phyloP scores from a whole-genome alignment of 108 stramenopile genomes.

The Skeletonema marinoi region DNA sequence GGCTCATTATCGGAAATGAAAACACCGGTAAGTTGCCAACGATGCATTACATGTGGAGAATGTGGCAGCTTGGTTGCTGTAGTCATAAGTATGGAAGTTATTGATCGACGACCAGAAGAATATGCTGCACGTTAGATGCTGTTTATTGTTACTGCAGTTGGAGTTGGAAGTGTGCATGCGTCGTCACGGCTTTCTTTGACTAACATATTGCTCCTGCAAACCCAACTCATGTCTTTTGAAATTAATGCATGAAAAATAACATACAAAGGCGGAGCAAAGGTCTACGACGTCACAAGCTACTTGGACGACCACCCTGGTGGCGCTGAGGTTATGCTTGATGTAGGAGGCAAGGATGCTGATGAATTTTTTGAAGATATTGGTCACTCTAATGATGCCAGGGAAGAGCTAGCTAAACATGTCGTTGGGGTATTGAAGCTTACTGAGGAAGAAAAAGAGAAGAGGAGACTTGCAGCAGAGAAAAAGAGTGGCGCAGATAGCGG shows the following conservation, averaged over 20 bases:
- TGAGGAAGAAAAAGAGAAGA: slow-evolving; percentile 66
- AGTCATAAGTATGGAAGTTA: background rate
- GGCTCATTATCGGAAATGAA: slow-evolving; percentile 94
- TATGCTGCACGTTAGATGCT: background rate
- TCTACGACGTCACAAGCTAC: slow-evolving; percentile 97
- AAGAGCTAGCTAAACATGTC: slow-evolving; percentile 81
- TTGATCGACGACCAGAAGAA: background rate
- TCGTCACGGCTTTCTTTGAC: background rate
- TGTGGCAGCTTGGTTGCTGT: background rate
- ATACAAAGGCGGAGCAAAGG: slow-evolving; percentile 89
- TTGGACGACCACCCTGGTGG: slow-evolving; percentile 98
- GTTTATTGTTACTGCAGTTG: background rate
- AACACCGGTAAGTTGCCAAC: slow-evolving; percentile 75
- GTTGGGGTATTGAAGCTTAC: slow-evolving; percentile 80
- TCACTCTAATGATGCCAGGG: slow-evolving; percentile 92
- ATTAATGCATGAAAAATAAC: background rate
- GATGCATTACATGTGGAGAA: background rate
- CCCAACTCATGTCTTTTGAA: background rate
- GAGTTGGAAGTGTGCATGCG: background rate
- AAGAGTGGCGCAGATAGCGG: slow-evolving; percentile 25
- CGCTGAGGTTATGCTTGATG: slow-evolving; percentile 92
- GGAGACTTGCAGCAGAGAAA: slow-evolving; percentile 68
- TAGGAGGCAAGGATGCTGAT: slow-evolving; percentile 91
- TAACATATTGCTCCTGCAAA: background rate
- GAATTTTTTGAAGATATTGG: slow-evolving; percentile 99